Percentiles rank a stretch among this genome's conserved stretches.
phyloP scores from a whole-genome alignment of 2,329 filamentous ascomycete genomes.

The Emmonsia crescens region DNA sequence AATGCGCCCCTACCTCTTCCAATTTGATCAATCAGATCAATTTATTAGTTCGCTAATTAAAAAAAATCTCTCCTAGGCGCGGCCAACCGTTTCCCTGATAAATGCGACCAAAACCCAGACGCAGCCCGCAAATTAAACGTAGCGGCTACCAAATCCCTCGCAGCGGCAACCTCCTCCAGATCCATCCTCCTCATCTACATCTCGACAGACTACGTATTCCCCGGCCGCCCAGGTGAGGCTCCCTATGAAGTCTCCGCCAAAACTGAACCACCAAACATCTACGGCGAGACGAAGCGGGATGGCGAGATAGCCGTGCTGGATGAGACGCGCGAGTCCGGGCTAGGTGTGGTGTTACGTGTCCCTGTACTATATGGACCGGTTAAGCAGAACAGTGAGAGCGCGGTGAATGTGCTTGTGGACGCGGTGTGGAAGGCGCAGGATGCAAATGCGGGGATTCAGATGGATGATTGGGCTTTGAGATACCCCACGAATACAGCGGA shows the following conservation, averaged over 20 bases:
- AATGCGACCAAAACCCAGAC: conserved; percentile 68
- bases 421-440: conserved; percentile 63
- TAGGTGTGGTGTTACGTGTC: conserved; percentile 63
- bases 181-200: conserved; percentile 46
- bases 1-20: no score
- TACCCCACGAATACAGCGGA: conserved; percentile 88
- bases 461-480: conserved; percentile 77
- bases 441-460: conserved; percentile 49
- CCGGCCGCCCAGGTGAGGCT: conserved; percentile 68
- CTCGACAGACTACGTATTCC: conserved; percentile 68
- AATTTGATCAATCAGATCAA: not conserved
- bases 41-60: not conserved
- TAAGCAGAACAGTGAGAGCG: conserved; percentile 61
- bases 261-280: conserved; percentile 66
- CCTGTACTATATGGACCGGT: conserved; percentile 73
- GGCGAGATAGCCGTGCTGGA: conserved; percentile 61
- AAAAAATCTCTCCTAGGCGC: conserved; percentile 47
- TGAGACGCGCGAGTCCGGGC: conserved; percentile 42
- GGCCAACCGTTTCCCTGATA: conserved; percentile 79
- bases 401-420: conserved; percentile 72
- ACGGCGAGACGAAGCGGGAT: conserved; percentile 62
- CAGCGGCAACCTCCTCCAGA: conserved; percentile 51
- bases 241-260: conserved; percentile 60
- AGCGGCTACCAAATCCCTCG: conserved; percentile 56
- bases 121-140: conserved; percentile 66